These are phyloP conservation scores for Filosporella fistucella DNA, from an alignment of 495 filamentous ascomycete species.

Conservation along the genomic window DNA sequence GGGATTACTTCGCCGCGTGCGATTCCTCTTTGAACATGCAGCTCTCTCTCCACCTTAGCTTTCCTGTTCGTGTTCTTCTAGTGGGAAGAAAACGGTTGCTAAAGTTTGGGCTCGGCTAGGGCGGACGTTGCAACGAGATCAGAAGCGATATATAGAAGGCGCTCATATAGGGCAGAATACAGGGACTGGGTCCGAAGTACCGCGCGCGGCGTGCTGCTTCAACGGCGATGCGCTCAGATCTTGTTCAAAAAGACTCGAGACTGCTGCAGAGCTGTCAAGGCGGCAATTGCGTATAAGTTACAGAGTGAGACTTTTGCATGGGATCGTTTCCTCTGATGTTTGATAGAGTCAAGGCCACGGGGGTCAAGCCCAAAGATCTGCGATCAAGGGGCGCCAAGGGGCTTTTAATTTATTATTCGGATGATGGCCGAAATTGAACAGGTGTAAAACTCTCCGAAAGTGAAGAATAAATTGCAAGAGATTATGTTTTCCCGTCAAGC, in stretches of 20 bases:
- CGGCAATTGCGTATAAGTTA: constrained; percentile 3
- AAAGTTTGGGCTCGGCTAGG: constrained; percentile 10
- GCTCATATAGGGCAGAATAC: constrained; percentile 18
- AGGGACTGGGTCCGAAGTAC: neutral
- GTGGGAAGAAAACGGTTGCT: neutral
- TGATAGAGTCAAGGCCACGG: neutral
- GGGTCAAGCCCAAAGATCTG: neutral
- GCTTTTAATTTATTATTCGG: neutral
- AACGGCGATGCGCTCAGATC: constrained; percentile 11
- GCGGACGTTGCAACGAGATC: constrained; percentile 11
- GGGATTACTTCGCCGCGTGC: constrained; percentile 14
- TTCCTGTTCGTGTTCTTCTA: neutral
- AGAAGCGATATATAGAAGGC: constrained; percentile 18
- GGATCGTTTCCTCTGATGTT: constrained; percentile 7
- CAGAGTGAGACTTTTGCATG: neutral
- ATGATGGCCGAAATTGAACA: constrained; percentile 1
- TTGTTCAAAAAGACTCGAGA: neutral
- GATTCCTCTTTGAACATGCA: too few species aligned
- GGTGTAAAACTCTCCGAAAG: neutral
- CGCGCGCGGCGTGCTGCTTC: too few species aligned
- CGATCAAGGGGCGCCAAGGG: neutral
- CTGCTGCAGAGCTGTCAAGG: neutral
- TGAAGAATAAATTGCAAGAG: neutral
- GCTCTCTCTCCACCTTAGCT: neutral
- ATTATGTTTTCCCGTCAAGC: neutral